phyloP scores from a whole-genome alignment of 2,329 filamentous ascomycete species.

The Penicillium sp. region DNA sequence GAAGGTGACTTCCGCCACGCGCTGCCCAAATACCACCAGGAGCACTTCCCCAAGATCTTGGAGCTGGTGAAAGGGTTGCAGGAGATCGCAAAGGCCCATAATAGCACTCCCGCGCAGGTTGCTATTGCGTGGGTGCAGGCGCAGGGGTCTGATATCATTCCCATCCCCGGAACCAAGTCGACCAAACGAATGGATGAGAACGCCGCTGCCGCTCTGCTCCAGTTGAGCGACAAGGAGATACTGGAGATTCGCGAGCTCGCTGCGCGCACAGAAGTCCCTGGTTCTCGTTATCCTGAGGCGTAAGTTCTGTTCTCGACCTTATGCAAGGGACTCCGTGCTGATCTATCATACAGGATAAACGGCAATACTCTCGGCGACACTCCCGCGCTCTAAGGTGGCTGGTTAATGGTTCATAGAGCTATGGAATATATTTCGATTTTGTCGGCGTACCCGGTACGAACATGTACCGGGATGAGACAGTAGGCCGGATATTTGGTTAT shows the following conservation, averaged over 20 bases:
- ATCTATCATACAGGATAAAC: background rate
- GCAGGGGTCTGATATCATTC: conserved; percentile 45
- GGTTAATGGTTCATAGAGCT: background rate
- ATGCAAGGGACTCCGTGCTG: background rate
- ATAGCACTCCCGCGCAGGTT: conserved; percentile 54
- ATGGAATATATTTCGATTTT: background rate
- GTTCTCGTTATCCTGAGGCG: background rate
- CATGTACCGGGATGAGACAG: no score
- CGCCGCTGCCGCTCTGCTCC: conserved; percentile 8
- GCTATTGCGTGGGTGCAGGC: conserved; percentile 60
- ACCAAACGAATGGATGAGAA: conserved; percentile 23
- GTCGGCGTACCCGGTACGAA: no score
- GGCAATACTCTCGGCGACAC: background rate
- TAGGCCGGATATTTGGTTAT: no score
- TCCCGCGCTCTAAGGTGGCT: background rate
- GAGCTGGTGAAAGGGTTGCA: conserved; percentile 49
- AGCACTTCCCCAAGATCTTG: conserved; percentile 54
- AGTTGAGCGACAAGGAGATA: conserved; percentile 21
- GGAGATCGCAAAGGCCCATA: conserved; percentile 52
- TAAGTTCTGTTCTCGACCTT: background rate
- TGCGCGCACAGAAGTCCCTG: background rate
- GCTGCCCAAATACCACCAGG: conserved; percentile 47
- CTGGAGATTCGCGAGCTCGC: conserved; percentile 6
- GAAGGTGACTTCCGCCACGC: conserved; percentile 45
- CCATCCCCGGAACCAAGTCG: conserved; percentile 28